Evolutionary conservation across 1,284 basidiomycete species (phyloP).

Genomic region (Baeospora myosura): DNA sequence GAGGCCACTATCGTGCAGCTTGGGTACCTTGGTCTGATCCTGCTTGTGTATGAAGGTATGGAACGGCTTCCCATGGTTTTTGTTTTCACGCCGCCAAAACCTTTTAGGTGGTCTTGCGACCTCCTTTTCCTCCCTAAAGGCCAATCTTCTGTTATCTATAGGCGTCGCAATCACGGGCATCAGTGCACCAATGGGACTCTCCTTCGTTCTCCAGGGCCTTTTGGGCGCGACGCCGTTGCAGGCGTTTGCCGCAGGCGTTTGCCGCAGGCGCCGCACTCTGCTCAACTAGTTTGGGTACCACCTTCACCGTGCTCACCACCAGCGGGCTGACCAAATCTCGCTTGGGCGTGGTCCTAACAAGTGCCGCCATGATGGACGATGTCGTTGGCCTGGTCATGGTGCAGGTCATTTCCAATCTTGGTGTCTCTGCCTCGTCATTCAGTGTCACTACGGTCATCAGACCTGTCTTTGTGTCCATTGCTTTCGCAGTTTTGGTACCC

Average conservation of each 20-base stretch:
- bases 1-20: not conserved
- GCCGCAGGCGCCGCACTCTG: constrained; percentile 36
- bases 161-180: constrained; percentile 34
- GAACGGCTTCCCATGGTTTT: too few species aligned
- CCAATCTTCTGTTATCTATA: not conserved
- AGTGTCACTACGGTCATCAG: not conserved
- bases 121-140: not conserved
- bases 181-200: constrained; percentile 31
- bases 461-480: not conserved
- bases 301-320: constrained; percentile 31
- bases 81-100: too few species aligned
- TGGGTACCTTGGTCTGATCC: not conserved
- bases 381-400: constrained; percentile 38
- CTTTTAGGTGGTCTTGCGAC: not conserved
- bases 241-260: too few species aligned
- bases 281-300: constrained; percentile 39
- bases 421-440: constrained; percentile 20
- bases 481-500: not conserved
- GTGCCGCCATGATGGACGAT: constrained; percentile 41
- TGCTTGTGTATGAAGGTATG: constrained; percentile 1
- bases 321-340: constrained; percentile 24
- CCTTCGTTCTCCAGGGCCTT: constrained; percentile 20
- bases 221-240: constrained; percentile 26
- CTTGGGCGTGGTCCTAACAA: constrained; percentile 34
- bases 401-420: constrained; percentile 28